Base-by-base conservation (phyloP, 495 filamentous ascomycete species). In the Aspergillus saccharolyticus region DNA sequence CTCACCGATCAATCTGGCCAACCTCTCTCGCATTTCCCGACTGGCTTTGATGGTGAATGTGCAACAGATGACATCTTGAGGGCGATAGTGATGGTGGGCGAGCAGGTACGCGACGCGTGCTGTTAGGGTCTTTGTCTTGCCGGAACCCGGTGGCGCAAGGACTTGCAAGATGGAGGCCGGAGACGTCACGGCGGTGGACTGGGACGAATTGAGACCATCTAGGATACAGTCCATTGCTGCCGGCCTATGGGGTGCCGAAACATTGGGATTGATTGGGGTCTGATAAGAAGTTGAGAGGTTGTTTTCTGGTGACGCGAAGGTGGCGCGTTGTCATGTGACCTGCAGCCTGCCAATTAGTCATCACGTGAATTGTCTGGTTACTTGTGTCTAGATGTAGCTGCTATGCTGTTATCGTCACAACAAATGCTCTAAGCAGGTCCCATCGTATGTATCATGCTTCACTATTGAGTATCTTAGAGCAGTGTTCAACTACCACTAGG, bases 41-140 rank as follows among this genome's bases (percentile, higher is more conserved):
- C 94, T 89, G 4, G 94, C 94, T 70, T 97, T 99, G 68, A 96
- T 89, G 3, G 95, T 99, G 68, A 99, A 99, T 0, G 95, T 99
- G 58, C 93, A 93, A 55, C 96, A 95, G 45, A 99, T 86, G 67
- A 99, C 83, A 78, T 97, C 94, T 77, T 90, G 87, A 62, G 95
- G 92, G 44, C 84, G 84, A 63, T 90, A 85, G 28, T 85, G 82
- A 60, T 89, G 75, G 61, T 89, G 78, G n/a, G 83, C 80, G 50
- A 99, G 83, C n/a, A 97, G 83, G 78, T 95, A 96, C 55, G 93
- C 95, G 53, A 96, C 91, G 55, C 95, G 86, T 42, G 95, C 88
- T 0, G 93, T 97, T 39, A 99, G 81, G 3, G 95, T 97, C 74
- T 97, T 93, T 10, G 95, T 99, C 74, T 99, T 99, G 22, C 95